Conservation (phyloP, 352 stramenopile species). For the Pythium coloratum region DNA sequence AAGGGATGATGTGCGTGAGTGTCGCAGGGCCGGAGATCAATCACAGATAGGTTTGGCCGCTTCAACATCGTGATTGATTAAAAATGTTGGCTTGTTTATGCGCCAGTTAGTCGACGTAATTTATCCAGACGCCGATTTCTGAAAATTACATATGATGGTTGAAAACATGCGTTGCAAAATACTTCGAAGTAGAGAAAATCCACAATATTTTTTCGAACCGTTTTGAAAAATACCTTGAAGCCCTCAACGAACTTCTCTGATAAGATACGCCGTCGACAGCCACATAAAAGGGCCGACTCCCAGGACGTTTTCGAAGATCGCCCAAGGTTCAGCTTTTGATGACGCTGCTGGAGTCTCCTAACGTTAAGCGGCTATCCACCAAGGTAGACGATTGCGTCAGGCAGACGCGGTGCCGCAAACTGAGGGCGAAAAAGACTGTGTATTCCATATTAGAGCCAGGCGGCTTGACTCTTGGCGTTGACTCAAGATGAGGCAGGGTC, state of each 20-base stretch:
- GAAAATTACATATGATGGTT: not conserved
- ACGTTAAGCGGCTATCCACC: not conserved
- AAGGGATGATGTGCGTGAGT: too few species aligned
- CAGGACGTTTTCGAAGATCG: not conserved
- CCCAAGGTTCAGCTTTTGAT: not conserved
- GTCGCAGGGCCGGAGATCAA: too few species aligned
- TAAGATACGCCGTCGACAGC: not conserved
- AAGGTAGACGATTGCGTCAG: not conserved
- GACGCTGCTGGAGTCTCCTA: not conserved
- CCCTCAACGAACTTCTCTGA: constrained; percentile 13
- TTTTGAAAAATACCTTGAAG: not conserved
- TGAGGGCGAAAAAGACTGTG: not conserved
- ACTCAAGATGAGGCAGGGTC: not conserved
- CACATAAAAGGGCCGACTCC: not conserved
- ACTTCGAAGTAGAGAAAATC: not conserved
- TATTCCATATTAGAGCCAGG: not conserved
- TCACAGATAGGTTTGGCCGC: not conserved
- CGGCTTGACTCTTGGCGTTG: not conserved
- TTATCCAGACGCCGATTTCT: too few species aligned
- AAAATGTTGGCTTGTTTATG: not conserved
- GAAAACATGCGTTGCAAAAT: not conserved
- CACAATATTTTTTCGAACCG: not conserved
- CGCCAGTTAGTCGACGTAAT: not conserved
- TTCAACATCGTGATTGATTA: not conserved
- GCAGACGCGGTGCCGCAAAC: not conserved